Evolutionary conservation across 1,284 basidiomycete species (phyloP).

Genomic region (Trametes polyzona): DNA sequence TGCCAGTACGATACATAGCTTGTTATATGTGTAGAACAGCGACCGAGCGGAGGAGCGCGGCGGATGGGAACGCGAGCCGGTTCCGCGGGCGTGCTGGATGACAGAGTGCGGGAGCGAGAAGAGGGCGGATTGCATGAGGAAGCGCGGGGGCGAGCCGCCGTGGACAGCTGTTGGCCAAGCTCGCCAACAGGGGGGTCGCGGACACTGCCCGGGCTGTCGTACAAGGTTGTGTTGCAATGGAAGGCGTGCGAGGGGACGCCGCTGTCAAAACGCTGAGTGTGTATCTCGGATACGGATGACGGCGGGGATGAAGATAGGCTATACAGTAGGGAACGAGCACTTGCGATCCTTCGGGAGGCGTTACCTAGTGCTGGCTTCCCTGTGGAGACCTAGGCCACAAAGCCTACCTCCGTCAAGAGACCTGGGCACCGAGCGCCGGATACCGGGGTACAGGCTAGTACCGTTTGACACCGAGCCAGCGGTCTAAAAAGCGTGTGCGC

Average conservation of each 20-base stretch:
- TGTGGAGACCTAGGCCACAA: too few species aligned
- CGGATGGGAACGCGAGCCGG: neutral
- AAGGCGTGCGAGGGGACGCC: neutral
- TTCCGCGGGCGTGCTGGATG: neutral
- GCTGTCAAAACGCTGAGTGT: neutral
- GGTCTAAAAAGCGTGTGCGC: too few species aligned
- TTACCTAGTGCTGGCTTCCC: too few species aligned
- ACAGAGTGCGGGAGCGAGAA: neutral
- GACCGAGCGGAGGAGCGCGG: neutral
- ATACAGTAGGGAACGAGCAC: too few species aligned
- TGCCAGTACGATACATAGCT: neutral
- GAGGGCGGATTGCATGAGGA: neutral
- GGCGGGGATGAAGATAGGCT: neutral
- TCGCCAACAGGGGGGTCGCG: neutral
- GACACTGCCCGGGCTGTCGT: neutral
- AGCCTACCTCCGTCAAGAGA: too few species aligned
- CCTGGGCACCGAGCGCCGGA: too few species aligned
- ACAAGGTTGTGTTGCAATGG: neutral
- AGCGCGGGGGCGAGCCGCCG: neutral
- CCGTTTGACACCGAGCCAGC: too few species aligned
- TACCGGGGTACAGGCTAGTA: too few species aligned
- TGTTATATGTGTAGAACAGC: neutral
- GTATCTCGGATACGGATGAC: neutral
- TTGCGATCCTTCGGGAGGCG: too few species aligned
- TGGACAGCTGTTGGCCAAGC: neutral